Evolutionary conservation across 1,139 yeast species (phyloP).

Genomic region (Yamadazyma oceani): DNA sequence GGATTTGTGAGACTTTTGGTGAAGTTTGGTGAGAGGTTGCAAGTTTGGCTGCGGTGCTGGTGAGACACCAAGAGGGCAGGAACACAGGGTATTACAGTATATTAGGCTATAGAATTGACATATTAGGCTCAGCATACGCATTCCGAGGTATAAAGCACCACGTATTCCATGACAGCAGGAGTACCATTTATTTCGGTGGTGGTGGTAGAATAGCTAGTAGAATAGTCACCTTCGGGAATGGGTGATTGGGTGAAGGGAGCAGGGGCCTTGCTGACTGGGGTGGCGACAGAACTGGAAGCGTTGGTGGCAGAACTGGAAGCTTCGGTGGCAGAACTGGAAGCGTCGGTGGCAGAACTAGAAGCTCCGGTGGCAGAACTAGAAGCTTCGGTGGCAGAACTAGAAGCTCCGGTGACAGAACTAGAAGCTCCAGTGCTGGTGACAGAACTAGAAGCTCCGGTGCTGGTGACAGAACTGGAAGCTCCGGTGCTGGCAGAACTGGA

Average conservation of each 20-base stretch:
- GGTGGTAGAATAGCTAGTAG: conserved; percentile 26
- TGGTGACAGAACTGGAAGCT: neutral
- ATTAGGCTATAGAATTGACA: neutral
- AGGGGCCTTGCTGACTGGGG: neutral
- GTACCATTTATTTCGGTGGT: conserved; percentile 27
- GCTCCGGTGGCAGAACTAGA: conserved; percentile 5
- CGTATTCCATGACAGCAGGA: conserved; percentile 32
- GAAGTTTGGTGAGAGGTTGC: neutral
- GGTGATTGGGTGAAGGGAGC: conserved; percentile 7
- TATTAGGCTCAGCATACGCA: conserved; percentile 21
- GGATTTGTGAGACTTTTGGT: neutral
- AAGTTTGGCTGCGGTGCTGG: neutral
- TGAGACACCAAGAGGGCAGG: no score
- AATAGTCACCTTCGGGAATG: conserved; percentile 26
- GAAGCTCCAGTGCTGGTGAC: conserved; percentile 10
- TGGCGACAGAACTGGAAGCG: conserved; percentile 1
- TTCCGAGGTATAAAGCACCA: conserved; percentile 30
- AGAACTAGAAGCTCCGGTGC: conserved; percentile 6
- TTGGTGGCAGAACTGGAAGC: conserved; percentile 2
- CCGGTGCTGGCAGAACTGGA: no score
- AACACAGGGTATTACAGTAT: neutral
- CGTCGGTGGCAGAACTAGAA: conserved; percentile 5
- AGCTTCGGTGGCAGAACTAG: conserved; percentile 6
- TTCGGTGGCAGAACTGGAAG: conserved; percentile 4
- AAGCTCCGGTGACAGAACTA: conserved; percentile 8